Conservation (phyloP, 1,284 basidiomycete species). For the Sporisorium exsertum region DNA sequence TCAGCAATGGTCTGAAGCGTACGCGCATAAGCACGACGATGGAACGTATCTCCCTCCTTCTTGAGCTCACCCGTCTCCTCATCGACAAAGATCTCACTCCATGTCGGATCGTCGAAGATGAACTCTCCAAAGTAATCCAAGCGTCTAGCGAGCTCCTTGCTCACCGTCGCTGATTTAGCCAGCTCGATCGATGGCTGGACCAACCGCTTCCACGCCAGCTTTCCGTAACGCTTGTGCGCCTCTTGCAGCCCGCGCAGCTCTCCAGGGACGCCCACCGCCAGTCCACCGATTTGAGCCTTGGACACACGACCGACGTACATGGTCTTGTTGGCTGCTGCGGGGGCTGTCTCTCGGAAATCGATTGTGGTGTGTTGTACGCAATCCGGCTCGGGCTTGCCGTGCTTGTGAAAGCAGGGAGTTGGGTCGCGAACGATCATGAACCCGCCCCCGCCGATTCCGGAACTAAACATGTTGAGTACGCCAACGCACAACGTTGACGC, state of each 20-base stretch:
- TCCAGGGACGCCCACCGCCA: constrained; percentile 68
- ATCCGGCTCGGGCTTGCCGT: constrained; percentile 5
- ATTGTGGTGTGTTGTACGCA: constrained; percentile 66
- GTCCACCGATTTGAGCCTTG: constrained; percentile 56
- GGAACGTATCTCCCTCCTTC: constrained; percentile 55
- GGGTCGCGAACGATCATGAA: constrained; percentile 59
- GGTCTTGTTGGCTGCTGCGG: constrained; percentile 69
- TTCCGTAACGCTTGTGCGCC: constrained; percentile 62
- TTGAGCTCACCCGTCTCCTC: constrained; percentile 71
- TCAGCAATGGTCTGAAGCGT: constrained; percentile 58
- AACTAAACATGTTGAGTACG: constrained; percentile 69
- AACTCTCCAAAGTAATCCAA: constrained; percentile 69
- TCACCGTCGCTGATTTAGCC: constrained; percentile 58
- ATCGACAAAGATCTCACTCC: constrained; percentile 71
- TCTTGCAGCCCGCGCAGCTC: constrained; percentile 67
- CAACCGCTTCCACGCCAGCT: constrained; percentile 64
- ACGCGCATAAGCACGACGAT: constrained; percentile 50
- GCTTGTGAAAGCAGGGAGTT: constrained; percentile 73
- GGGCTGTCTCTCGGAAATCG: constrained; percentile 71
- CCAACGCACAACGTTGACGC: constrained; percentile 72
- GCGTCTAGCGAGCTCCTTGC: constrained; percentile 51
- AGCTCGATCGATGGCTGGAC: constrained; percentile 64
- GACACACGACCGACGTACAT: constrained; percentile 64
- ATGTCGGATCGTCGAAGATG: constrained; percentile 62
- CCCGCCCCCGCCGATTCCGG: constrained; percentile 70